A percentile compares a stretch with the other conserved stretches of the same genome.
phyloP scores from a whole-genome alignment of 192 early-diverging fungal species.

The Coemansia sp. region DNA sequence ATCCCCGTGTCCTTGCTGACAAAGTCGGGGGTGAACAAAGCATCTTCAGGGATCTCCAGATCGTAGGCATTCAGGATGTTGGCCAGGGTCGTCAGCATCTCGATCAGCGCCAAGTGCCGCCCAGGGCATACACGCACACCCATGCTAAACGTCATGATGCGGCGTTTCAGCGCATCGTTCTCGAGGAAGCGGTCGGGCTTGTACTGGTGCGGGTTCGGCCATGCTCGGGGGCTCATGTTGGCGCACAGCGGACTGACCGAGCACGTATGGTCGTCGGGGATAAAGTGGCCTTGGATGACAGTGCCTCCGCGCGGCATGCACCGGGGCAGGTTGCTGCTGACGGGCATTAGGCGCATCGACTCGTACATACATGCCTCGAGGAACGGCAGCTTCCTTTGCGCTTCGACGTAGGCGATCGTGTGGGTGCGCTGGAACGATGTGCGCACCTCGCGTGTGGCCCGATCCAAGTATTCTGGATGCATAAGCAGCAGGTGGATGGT shows the following conservation, averaged over 20 bases:
- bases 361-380: slow-evolving; percentile 48
- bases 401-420: slow-evolving; percentile 25
- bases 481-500: slow-evolving; percentile 35
- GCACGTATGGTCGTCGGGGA: slow-evolving; percentile 37
- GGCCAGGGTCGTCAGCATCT: slow-evolving; percentile 37
- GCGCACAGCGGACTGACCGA: slow-evolving; percentile 25
- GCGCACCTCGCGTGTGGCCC: slow-evolving; percentile 24
- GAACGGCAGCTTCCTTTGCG: slow-evolving; percentile 26
- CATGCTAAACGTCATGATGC: slow-evolving; percentile 36
- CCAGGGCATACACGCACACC: slow-evolving; percentile 47
- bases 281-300: slow-evolving; percentile 31
- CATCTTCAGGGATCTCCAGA: slow-evolving; percentile 27
- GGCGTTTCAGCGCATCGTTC: slow-evolving; percentile 10
- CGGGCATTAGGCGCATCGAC: slow-evolving; percentile 35
- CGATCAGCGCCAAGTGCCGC: slow-evolving; percentile 33
- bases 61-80: slow-evolving; percentile 39
- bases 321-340: slow-evolving; percentile 30
- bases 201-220: slow-evolving; percentile 23
- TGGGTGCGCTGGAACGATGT: slow-evolving; percentile 9
- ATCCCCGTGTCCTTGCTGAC: background rate
- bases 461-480: slow-evolving; percentile 22
- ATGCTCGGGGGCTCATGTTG: slow-evolving; percentile 16
- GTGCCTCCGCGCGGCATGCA: slow-evolving; percentile 35
- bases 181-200: slow-evolving; percentile 29
- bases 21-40: slow-evolving; percentile 24